Percentiles rank a stretch among this genome's conserved stretches.
phyloP scores from a whole-genome alignment of 148 eudicot species.

The Diospyros kaki region DNA sequence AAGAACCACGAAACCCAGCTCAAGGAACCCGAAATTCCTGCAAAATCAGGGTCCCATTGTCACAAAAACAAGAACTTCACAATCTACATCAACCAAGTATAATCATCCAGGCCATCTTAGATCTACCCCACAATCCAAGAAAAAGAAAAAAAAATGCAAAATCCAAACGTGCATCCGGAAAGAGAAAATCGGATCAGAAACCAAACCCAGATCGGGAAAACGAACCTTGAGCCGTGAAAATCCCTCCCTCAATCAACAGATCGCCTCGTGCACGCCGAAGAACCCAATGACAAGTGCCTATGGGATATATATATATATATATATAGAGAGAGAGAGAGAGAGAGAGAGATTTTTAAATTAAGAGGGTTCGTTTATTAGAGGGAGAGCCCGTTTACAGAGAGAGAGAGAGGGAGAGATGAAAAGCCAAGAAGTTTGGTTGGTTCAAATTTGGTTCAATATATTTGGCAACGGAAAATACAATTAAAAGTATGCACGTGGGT shows the following conservation, averaged over 20 bases:
- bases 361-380: not conserved
- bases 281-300: not conserved
- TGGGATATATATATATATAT: too few species aligned
- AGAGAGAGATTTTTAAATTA: not conserved
- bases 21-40: conserved; percentile 15
- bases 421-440: too few species aligned
- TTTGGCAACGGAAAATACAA: too few species aligned
- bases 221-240: conserved; percentile 6
- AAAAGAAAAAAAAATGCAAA: not conserved
- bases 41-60: conserved; percentile 3
- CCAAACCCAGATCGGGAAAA: not conserved
- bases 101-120: too few species aligned
- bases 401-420: not conserved
- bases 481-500: too few species aligned
- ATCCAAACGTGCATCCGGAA: not conserved
- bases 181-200: not conserved
- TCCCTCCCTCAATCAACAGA: not conserved
- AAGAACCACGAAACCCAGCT: not conserved
- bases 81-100: not conserved
- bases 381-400: conserved; percentile 1
- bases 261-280: conserved; percentile 2
- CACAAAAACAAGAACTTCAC: not conserved
- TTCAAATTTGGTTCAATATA: too few species aligned
- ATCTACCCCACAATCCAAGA: too few species aligned
- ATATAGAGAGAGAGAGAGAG: too few species aligned